Base-by-base conservation (phyloP, 306 rosid genomes). In the Adenanthera pavonina region DNA sequence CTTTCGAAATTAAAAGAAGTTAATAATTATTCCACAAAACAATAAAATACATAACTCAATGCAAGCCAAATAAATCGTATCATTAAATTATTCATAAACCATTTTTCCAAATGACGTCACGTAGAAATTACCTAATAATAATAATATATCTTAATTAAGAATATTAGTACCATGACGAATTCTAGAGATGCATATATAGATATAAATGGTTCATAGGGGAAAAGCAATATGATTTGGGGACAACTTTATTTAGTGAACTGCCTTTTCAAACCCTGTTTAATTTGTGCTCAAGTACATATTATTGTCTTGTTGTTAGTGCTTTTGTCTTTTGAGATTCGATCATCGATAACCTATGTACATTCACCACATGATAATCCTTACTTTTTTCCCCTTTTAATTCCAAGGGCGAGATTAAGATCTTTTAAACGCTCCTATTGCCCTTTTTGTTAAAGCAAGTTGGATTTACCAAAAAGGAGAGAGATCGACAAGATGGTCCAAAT, bases 231-330 rank as follows among this genome's bases (percentile, higher is more conserved):
- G 82, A 61, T 74, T 79, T 78, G 78, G 65, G 19, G 83, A 74
- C 89, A 89, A 71, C 86, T 89, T 89, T 85, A 80, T 51, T 56
- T 70, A 82, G 62, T 81, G 80, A 87, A 64, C 75, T 84, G 36
- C 80, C 90, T 89, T 88, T 88, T 78, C 86, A 89, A 81, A 81
- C 81, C 44, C 30, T 83, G 56, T 80, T 87, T 85, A 83, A 57
- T 76, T 79, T 77, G 83, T 72, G 33, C 81, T 66, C 81, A 88
- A 92, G 94, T 89, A 82, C 88, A 80, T 15, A 57, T 76, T 78
- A 83, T 89, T 82, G 90, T 89, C 94, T 88, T 88, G 94, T 89
- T 91, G 91, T 89, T 88, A 89, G 97, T 84, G 90, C 85, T 82
- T 25, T 78, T 84, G 61, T 83, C 60, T 80, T 83, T 87, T 81